phyloP scores from a whole-genome alignment of 2,329 filamentous ascomycete species.

The Talaromyces rugulosus region DNA sequence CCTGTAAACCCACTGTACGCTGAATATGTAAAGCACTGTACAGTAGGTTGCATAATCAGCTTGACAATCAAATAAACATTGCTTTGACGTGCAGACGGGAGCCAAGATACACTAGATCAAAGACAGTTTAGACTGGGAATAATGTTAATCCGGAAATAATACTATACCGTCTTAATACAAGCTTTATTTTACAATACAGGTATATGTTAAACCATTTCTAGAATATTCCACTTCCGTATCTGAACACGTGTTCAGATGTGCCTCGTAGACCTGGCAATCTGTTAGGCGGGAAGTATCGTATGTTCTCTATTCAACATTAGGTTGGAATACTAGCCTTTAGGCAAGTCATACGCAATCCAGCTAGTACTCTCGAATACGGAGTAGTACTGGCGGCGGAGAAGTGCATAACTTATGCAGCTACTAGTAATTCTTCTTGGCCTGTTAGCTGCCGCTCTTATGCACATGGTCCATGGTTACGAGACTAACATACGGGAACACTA shows the following conservation, averaged over 20 bases:
- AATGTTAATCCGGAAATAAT: not conserved
- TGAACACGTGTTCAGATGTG: not conserved
- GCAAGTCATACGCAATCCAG: no score
- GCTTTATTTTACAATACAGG: not conserved
- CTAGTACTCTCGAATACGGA: no score
- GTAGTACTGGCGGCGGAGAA: no score
- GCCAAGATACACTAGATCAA: not conserved
- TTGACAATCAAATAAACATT: not conserved
- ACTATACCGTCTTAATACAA: not conserved
- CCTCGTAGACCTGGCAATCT: not conserved
- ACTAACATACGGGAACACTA: not conserved
- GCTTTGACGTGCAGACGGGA: not conserved
- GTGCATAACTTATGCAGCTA: no score
- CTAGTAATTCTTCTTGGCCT: not conserved
- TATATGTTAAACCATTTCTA: not conserved
- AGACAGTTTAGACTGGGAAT: not conserved
- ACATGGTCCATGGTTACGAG: not conserved
- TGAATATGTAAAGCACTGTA: no score
- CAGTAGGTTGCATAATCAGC: constrained; percentile 2
- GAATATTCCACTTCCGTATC: not conserved
- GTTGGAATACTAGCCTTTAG: no score
- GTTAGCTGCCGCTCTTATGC: not conserved
- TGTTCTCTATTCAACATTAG: not conserved
- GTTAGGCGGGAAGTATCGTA: not conserved
- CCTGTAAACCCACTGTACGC: not conserved